Evolutionary conservation across 305 asterid genomes (phyloP).

Genomic region (Fraxinus platypoda): DNA sequence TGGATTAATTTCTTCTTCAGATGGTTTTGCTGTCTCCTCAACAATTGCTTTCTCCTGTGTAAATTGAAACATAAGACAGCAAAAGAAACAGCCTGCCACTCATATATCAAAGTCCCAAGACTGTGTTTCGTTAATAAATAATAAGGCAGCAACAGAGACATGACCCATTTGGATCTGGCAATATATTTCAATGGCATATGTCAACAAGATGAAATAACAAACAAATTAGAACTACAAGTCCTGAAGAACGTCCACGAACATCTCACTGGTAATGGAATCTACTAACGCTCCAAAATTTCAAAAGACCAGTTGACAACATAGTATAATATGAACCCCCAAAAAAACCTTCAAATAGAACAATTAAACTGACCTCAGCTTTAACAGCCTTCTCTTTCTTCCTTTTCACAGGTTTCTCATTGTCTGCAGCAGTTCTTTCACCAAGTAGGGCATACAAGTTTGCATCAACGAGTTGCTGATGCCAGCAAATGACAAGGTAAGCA

Average conservation of each 20-base stretch:
- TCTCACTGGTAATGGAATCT: background rate
- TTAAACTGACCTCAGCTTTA: slow-evolving; percentile 60
- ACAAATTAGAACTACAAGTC: background rate
- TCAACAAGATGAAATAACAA: background rate
- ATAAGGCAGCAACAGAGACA: slow-evolving; percentile 2
- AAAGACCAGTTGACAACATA: background rate
- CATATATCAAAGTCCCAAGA: slow-evolving; percentile 1
- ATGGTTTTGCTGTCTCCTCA: slow-evolving; percentile 59
- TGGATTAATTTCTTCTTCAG: slow-evolving; percentile 87
- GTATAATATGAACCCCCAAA: background rate
- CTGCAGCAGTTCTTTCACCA: slow-evolving; percentile 88
- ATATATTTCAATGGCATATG: background rate
- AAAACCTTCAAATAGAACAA: background rate
- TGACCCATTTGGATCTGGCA: slow-evolving; percentile 8
- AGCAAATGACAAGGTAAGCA: slow-evolving; percentile 17
- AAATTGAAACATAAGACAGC: slow-evolving; percentile 18
- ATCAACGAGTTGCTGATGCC: slow-evolving; percentile 72
- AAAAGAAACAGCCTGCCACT: slow-evolving; percentile 9
- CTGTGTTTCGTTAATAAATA: background rate
- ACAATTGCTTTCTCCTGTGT: slow-evolving; percentile 57
- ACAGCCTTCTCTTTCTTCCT: slow-evolving; percentile 87
- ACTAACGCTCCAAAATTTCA: slow-evolving; percentile 7
- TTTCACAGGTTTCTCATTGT: slow-evolving; percentile 77
- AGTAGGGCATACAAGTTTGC: slow-evolving; percentile 59
- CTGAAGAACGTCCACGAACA: background rate